Evolutionary conservation across 805 yeast species (phyloP), one percentile per base, ranked within the genome.

Genomic region (Priceomyces haplophilus): DNA sequence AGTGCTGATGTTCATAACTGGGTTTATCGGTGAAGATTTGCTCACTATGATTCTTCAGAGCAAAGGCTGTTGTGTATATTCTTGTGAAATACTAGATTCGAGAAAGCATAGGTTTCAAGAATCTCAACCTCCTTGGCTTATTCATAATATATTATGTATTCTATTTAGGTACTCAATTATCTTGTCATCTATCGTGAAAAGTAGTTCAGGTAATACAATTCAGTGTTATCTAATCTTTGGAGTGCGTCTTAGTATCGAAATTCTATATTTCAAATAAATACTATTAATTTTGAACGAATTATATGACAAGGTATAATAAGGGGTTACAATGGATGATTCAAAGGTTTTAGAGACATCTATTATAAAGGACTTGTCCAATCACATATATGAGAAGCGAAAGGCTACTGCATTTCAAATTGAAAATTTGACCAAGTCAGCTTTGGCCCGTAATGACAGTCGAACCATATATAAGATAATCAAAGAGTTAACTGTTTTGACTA

Each of bases 401-500:
- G 76, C 75, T 23, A 69, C 76, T 0, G 75, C 76, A 2, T 70
- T 79, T 45, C 88, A 84, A 53, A 67, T 87, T 25, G 98, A 93
- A 56, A 79, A 82, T 44, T 73, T 82, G 15, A 88, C 91, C 20
- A 83, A 88, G 44, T 77, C 82, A 34, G 80, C 85, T 16, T 58
- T 85, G 8, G 78, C 78, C 2, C 73, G 76, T 19, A 78, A 79
- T 39, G 84, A 85, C 49, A 65, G 76, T 17, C 82, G 78, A 18
- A 78, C 77, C 39, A 80, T 87, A 41, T 75, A 75, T 41, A 67
- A 64, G 34, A 78, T 83, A 42, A 85, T 91, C 34, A 82, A 78
- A 45, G 95, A 89, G 56, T 69, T 93, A 43, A 88, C 68, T 79
- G 97, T 32, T 78, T 85, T 43, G 86, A 90, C 70, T 82, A 61